Percentiles rank a stretch among this genome's conserved stretches.
Conservation (phyloP, 768 basidiomycete genomes). For the Mycena vulgaris region DNA sequence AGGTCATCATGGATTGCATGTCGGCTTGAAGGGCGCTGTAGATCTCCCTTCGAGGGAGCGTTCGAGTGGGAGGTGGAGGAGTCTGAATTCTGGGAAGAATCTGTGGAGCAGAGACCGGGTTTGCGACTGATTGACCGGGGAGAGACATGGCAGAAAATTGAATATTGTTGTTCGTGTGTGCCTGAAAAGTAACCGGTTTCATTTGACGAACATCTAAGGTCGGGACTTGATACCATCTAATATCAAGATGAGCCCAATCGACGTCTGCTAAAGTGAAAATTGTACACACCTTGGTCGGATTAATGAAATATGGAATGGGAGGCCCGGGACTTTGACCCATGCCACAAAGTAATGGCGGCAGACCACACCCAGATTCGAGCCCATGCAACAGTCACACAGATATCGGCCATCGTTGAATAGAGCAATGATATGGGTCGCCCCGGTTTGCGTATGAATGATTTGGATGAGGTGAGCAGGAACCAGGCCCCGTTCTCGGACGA, state of each 20-base stretch:
- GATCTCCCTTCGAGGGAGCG: neutral
- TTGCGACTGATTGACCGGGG: neutral
- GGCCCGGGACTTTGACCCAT: slow-evolving; percentile 32
- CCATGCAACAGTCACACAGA: slow-evolving; percentile 55
- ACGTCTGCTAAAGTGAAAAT: neutral
- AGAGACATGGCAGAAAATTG: neutral
- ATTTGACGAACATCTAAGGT: neutral
- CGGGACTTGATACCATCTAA: neutral
- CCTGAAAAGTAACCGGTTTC: neutral
- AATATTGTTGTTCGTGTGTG: neutral
- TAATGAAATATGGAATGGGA: slow-evolving; percentile 47
- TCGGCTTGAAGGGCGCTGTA: neutral
- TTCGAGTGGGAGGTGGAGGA: neutral
- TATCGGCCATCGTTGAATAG: slow-evolving; percentile 43
- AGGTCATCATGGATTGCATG: neutral
- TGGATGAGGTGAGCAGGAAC: slow-evolving; percentile 41
- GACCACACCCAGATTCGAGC: slow-evolving; percentile 49
- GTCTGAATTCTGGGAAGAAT: neutral
- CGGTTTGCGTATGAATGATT: slow-evolving; percentile 40
- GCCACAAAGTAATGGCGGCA: slow-evolving; percentile 52
- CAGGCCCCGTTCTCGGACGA: slow-evolving; percentile 39
- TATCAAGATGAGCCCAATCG: neutral
- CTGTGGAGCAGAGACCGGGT: neutral
- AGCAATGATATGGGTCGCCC: slow-evolving; percentile 44
- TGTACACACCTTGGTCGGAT: slow-evolving; percentile 20